These are phyloP conservation scores for Saitoella complicata DNA, from an alignment of 805 yeast genomes.

Conservation along the genomic window DNA sequence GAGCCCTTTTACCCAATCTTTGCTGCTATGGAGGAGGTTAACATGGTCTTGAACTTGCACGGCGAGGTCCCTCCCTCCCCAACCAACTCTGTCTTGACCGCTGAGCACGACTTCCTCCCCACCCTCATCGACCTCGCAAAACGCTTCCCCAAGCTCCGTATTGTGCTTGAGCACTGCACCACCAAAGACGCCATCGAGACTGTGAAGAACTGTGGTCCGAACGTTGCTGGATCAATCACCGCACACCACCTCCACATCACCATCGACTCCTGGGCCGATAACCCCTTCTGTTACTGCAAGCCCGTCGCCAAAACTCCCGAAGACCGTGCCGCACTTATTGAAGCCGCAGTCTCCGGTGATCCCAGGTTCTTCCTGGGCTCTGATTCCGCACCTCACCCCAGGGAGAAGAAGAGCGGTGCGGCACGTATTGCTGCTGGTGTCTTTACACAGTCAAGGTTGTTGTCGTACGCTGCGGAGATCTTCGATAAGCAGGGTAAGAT, in stretches of 20 bases:
- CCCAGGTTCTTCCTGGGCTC: conserved; percentile 93
- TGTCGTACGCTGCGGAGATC: conserved; percentile 72
- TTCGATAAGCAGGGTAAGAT: conserved; percentile 54
- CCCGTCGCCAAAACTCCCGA: conserved; percentile 91
- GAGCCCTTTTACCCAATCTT: conserved; percentile 77
- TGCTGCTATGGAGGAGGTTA: conserved; percentile 66
- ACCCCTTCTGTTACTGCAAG: conserved; percentile 87
- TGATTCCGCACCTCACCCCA: conserved; percentile 95
- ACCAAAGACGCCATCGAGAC: conserved; percentile 75
- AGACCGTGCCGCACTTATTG: conserved; percentile 64
- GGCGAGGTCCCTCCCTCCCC: conserved; percentile 79
- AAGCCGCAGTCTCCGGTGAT: conserved; percentile 82
- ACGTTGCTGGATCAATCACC: conserved; percentile 87
- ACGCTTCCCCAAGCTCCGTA: conserved; percentile 74
- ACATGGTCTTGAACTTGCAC: conserved; percentile 71
- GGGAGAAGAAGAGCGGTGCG: conserved; percentile 65
- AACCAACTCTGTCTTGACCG: conserved; percentile 79
- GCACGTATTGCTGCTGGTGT: conserved; percentile 72
- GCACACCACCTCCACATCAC: conserved; percentile 87
- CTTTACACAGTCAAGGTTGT: conserved; percentile 69
- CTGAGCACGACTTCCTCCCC: conserved; percentile 85
- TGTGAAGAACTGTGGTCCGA: conserved; percentile 47
- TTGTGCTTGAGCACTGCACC: conserved; percentile 89
- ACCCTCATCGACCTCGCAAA: conserved; percentile 61
- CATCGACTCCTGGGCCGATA: conserved; percentile 92